A percentile compares a stretch with the other conserved stretches of the same genome.
phyloP scores from a whole-genome alignment of 2,329 filamentous ascomycete genomes.

The Colletotrichum plurivorum region DNA sequence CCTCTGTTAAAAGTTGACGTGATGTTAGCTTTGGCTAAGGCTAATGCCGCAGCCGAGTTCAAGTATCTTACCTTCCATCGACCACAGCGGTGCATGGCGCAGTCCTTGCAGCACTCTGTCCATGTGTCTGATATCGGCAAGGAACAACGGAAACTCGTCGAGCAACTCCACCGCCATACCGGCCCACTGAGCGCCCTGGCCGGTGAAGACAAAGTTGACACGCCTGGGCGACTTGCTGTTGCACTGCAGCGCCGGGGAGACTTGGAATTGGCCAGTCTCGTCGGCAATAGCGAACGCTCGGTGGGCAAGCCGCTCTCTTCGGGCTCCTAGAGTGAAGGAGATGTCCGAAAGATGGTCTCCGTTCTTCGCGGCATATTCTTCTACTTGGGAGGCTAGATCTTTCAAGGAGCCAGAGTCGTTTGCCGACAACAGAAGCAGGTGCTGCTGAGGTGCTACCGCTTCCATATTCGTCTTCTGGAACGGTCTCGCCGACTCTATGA shows the following conservation, averaged over 20 bases:
- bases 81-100: background rate
- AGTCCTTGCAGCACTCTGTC: slow-evolving; percentile 29
- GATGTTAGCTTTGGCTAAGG: background rate
- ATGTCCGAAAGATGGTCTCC: background rate
- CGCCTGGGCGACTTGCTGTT: slow-evolving; percentile 5
- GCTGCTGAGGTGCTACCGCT: background rate
- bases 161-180: slow-evolving; percentile 47
- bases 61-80: background rate
- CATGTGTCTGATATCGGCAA: slow-evolving; percentile 34
- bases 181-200: slow-evolving; percentile 54
- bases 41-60: background rate
- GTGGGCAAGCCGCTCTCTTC: background rate
- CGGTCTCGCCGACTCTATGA: slow-evolving; percentile 1
- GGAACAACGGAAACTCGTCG: background rate
- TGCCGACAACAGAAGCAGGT: background rate
- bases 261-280: slow-evolving; percentile 39
- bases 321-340: background rate
- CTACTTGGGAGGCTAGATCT: background rate
- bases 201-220: slow-evolving; percentile 49
- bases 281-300: slow-evolving; percentile 55
- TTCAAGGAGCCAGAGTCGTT: background rate
- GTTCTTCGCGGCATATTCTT: background rate
- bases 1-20: background rate
- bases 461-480: background rate
- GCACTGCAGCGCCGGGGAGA: slow-evolving; percentile 47